Base-by-base conservation (phyloP, 176 grass and related monocot genomes). In the Oryza punctata region DNA sequence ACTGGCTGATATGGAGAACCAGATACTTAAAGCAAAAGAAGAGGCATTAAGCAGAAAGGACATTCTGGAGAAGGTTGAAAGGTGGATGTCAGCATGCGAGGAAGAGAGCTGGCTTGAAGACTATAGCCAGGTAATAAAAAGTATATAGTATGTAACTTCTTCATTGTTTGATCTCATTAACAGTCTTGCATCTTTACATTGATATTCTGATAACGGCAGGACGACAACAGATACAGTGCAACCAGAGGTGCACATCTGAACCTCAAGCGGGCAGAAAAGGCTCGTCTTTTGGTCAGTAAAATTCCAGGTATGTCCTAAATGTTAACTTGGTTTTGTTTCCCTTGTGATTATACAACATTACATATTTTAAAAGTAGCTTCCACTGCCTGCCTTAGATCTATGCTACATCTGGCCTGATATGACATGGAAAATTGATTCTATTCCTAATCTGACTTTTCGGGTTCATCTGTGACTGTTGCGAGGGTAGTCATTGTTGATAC, bases 41-140 rank as follows among this genome's bases (percentile, higher is more conserved):
- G 96, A 92, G 82, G 91, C 91, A 11, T 66, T 88, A 75, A 93
- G 91, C 74, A 88, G 96, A 79, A 98, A 95, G 72, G 96, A 98
- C 54, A 98, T 98, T 82, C 67, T 98, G 67, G 96, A 98, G 74
- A 95, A 91, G 79, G 85, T 98, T 82, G 89, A 94, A 63, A 93
- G 83, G 81, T 98, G 92, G 92, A 90, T 98, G 87, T 75, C 77
- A 87, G 91, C 93, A 61, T 98, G 96, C 80, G 96, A 98, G 85
- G 96, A 98, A 82, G 96, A 98, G 82, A 98, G 87, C 85, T 98
- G 96, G 96, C 92, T 95, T 90, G 93, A 98, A 81, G 93, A 98
- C 85, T 98, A 94, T 64, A 95, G 80, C 70, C 85, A 82, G 96
- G 96, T 98, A 91, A 15, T 50, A 67, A 73, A 33, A 88, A 54